Conservation (phyloP, 768 basidiomycete genomes). For the Tulasnella sp. region DNA sequence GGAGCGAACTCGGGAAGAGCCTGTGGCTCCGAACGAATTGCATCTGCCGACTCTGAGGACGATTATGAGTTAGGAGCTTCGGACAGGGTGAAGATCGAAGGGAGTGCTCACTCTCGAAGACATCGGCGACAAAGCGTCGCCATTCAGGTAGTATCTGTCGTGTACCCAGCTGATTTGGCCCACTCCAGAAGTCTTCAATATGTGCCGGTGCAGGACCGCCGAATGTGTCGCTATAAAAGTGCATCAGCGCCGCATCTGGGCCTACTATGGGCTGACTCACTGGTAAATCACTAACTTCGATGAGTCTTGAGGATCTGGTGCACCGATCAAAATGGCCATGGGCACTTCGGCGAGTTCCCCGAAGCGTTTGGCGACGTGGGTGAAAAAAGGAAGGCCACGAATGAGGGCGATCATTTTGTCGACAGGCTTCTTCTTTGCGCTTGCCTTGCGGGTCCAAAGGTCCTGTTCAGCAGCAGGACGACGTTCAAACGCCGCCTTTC, state of each 20-base stretch:
- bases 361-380: background rate
- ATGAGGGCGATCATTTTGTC: background rate
- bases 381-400: background rate
- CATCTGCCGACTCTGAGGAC: too few relatives aligned
- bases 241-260: background rate
- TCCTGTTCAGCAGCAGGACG: background rate
- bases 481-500: background rate
- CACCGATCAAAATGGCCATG: background rate
- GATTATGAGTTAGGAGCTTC: too few relatives aligned
- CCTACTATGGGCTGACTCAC: background rate
- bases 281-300: background rate
- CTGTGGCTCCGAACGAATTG: too few relatives aligned
- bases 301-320: background rate
- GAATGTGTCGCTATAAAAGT: background rate
- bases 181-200: background rate
- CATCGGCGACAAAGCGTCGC: background rate
- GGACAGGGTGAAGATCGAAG: too few relatives aligned
- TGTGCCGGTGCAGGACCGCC: background rate
- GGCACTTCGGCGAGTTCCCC: background rate
- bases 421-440: background rate
- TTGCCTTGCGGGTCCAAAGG: background rate
- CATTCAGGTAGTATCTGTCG: background rate
- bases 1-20: too few relatives aligned
- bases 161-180: background rate
- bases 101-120: background rate